Base-by-base conservation (phyloP, 208 protist genomes). In the Crithidia acanthocephali region DNA sequence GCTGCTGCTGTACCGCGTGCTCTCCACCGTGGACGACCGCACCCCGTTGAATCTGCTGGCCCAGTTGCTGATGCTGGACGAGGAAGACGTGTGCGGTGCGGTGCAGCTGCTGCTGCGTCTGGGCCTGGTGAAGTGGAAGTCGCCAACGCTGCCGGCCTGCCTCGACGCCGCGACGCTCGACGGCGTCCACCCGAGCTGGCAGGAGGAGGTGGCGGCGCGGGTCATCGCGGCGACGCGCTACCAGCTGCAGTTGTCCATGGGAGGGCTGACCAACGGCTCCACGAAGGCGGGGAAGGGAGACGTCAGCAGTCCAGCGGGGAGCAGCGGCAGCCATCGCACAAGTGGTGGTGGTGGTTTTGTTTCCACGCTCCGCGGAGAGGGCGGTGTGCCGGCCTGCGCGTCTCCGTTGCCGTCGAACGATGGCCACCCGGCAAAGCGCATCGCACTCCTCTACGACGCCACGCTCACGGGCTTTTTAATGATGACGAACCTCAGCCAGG, bases 391-490 rank as follows among this genome's bases (percentile, higher is more conserved):
- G 23, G 25, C 53, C 30, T 33, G 15, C 22, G 11, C 30, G 3
- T 42, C 53, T 33, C 16, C 57, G 11, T n/a, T 28, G 25, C 28
- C 44, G 27, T 25, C 35, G 0, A 66, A 32, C 25, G 53, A 51
- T 45, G 52, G 74, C 5, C 84, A 88, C 58, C 89, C 89, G 0
- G 35, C 66, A 23, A 95, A 96, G 73, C 89, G 98, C 50, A 87
- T 99, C 30, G 98, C 89, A 10, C 88, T 99, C 11, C 57, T 99
- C 25, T 99, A 99, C 86, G 98, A 99, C 64, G 85, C 88, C 25
- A 97, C 86, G 16, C 85, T 99, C 16, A 98, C 97, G 10, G 98
- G 98, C 10, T 98, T 98, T 72, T 84, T 99, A 20, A 99, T 99
- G 98, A 99, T 99, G 98, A 98, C 96, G 58, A 99, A 99, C 79